Percentiles rank a stretch among this genome's conserved stretches.
Conservation (phyloP, 768 basidiomycete genomes). For the Amanita polypyramis region DNA sequence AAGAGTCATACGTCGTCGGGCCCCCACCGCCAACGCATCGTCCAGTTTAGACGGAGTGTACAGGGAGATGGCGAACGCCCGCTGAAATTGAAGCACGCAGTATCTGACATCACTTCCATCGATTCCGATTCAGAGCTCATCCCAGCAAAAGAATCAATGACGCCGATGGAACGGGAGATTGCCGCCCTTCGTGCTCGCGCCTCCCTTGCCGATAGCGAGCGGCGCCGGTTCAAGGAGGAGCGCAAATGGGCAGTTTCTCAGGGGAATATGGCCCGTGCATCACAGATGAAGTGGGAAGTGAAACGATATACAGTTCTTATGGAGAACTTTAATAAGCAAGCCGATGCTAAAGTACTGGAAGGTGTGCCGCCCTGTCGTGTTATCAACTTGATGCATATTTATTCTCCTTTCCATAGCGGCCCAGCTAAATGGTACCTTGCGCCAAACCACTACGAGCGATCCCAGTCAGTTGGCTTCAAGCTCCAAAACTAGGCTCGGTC, state of each 20-base stretch:
- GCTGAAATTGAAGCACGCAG: slow-evolving; percentile 19
- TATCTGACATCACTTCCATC: slow-evolving; percentile 57
- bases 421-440: slow-evolving; percentile 3
- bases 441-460: neutral
- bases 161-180: slow-evolving; percentile 65
- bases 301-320: slow-evolving; percentile 71
- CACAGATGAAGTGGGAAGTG: slow-evolving; percentile 78
- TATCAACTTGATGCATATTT: neutral
- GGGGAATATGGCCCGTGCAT: slow-evolving; percentile 64
- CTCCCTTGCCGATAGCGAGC: slow-evolving; percentile 73
- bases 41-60: slow-evolving; percentile 35
- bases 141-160: slow-evolving; percentile 45
- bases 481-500: neutral
- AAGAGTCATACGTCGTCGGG: slow-evolving; percentile 14
- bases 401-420: neutral
- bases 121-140: slow-evolving; percentile 60
- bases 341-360: slow-evolving; percentile 57
- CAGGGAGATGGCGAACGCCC: slow-evolving; percentile 19
- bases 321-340: slow-evolving; percentile 73
- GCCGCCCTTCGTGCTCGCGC: slow-evolving; percentile 67
- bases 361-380: slow-evolving; percentile 26
- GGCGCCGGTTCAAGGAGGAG: slow-evolving; percentile 76
- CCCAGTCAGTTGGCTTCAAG: slow-evolving; percentile 1
- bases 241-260: slow-evolving; percentile 78
- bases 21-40: slow-evolving; percentile 24